Percentiles rank a stretch among this genome's conserved stretches.
phyloP scores from a whole-genome alignment of 1,284 basidiomycete genomes.

The Fomitiporia mediterranea region DNA sequence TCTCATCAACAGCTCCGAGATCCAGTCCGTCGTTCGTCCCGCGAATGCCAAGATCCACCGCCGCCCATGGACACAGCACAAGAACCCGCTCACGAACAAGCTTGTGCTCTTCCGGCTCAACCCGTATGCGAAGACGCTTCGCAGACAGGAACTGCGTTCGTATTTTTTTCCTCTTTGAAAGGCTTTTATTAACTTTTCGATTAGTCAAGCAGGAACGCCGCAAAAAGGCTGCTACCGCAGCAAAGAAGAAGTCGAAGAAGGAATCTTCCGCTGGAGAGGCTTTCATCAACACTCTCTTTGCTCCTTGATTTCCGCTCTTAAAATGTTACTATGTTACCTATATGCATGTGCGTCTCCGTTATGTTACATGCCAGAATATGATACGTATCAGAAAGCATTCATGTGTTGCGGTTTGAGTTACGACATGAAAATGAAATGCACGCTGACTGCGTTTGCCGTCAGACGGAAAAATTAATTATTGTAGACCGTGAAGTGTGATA shows the following conservation, averaged over 20 bases:
- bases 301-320: slow-evolving; percentile 56
- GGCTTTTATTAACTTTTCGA: not conserved
- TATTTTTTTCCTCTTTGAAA: slow-evolving; percentile 27
- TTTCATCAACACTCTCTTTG: slow-evolving; percentile 84
- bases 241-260: slow-evolving; percentile 57
- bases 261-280: slow-evolving; percentile 70
- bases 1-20: slow-evolving; percentile 97
- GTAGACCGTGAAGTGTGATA: too few species aligned
- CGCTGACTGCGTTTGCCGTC: too few species aligned
- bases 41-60: slow-evolving; percentile 78
- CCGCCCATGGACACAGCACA: slow-evolving; percentile 98
- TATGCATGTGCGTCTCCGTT: too few species aligned
- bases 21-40: slow-evolving; percentile 92
- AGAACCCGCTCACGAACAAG: slow-evolving; percentile 98
- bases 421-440: too few species aligned
- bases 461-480: too few species aligned
- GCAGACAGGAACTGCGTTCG: slow-evolving; percentile 82
- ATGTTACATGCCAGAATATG: too few species aligned
- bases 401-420: too few species aligned
- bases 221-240: slow-evolving; percentile 43
- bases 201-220: slow-evolving; percentile 78
- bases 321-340: too few species aligned
- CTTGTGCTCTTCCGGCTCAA: slow-evolving; percentile 97
- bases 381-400: too few species aligned
- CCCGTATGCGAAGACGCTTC: slow-evolving; percentile 95